A percentile compares a stretch with the other conserved stretches of the same genome.
These are phyloP conservation scores for Podospora comata DNA, from an alignment of 495 filamentous ascomycete genomes.

Conservation along the genomic window DNA sequence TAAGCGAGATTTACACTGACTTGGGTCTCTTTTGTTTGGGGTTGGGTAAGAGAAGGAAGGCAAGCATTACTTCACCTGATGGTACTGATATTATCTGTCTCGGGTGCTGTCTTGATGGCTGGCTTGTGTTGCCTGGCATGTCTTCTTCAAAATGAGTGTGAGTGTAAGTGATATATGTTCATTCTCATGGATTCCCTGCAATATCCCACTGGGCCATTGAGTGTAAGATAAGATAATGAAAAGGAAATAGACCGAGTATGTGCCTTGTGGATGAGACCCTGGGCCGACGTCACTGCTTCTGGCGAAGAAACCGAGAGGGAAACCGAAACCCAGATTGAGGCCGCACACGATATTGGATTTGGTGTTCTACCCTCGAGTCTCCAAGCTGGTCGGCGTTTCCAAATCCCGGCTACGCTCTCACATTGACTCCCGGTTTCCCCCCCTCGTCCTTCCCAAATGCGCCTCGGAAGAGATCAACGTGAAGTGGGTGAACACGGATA, in stretches of 20 bases:
- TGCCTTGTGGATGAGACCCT: too few relatives aligned
- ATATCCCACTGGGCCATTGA: too few relatives aligned
- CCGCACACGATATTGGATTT: not conserved
- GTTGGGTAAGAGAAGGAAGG: too few relatives aligned
- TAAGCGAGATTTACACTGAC: too few relatives aligned
- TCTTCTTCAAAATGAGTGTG: too few relatives aligned
- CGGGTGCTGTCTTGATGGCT: too few relatives aligned
- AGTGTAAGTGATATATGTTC: too few relatives aligned
- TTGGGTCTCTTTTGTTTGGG: too few relatives aligned
- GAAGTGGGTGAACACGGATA: conserved; percentile 20
- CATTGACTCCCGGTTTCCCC: not conserved
- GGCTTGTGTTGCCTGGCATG: too few relatives aligned
- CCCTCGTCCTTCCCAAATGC: not conserved
- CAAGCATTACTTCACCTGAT: too few relatives aligned
- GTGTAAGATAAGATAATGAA: not conserved
- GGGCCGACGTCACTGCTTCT: not conserved
- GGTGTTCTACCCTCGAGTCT: not conserved
- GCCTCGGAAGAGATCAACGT: conserved; percentile 4
- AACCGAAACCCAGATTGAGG: not conserved
- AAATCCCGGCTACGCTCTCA: not conserved
- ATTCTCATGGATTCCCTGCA: too few relatives aligned
- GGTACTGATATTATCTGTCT: too few relatives aligned
- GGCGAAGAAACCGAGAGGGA: not conserved
- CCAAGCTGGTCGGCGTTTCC: not conserved
- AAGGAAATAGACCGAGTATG: not conserved